Percentiles rank a stretch among this genome's conserved stretches.
Conservation (phyloP, 2,329 filamentous ascomycete species). For the Polychaeton citri region DNA sequence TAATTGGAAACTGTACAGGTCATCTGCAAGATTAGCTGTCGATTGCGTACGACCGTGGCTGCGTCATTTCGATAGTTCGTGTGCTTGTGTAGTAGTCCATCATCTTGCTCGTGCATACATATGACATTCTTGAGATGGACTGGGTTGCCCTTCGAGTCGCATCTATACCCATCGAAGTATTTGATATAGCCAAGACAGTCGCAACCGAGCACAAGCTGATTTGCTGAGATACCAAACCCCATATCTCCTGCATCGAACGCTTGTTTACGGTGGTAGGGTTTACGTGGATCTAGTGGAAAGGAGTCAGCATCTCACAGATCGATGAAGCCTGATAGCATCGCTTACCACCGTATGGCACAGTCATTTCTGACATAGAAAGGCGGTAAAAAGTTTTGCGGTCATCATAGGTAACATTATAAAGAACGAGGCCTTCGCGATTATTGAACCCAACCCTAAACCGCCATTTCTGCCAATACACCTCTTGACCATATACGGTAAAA, state of each 20-base stretch:
- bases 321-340: not conserved
- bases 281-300: constrained; percentile 39
- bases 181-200: constrained; percentile 80
- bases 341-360: constrained; percentile 36
- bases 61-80: constrained; percentile 53
- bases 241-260: constrained; percentile 62
- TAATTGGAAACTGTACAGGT: constrained; percentile 59
- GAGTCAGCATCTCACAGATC: not conserved
- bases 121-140: constrained; percentile 45
- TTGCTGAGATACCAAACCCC: constrained; percentile 47
- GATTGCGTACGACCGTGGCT: constrained; percentile 46
- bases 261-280: constrained; percentile 55
- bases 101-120: constrained; percentile 57
- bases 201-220: constrained; percentile 50
- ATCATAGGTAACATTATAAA: constrained; percentile 45
- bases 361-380: constrained; percentile 54
- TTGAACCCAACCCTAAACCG: constrained; percentile 49
- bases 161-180: constrained; percentile 60
- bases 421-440: constrained; percentile 50
- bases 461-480: constrained; percentile 51
- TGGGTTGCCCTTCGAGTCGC: constrained; percentile 41
- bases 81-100: constrained; percentile 58
- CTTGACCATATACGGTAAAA: constrained; percentile 9
- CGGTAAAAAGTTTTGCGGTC: constrained; percentile 52
- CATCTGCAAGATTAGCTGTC: constrained; percentile 53